A percentile compares a stretch with the other conserved stretches of the same genome.
Evolutionary conservation across 2,329 filamentous ascomycete species (phyloP).

Genomic region (Aspergillus japonicus): DNA sequence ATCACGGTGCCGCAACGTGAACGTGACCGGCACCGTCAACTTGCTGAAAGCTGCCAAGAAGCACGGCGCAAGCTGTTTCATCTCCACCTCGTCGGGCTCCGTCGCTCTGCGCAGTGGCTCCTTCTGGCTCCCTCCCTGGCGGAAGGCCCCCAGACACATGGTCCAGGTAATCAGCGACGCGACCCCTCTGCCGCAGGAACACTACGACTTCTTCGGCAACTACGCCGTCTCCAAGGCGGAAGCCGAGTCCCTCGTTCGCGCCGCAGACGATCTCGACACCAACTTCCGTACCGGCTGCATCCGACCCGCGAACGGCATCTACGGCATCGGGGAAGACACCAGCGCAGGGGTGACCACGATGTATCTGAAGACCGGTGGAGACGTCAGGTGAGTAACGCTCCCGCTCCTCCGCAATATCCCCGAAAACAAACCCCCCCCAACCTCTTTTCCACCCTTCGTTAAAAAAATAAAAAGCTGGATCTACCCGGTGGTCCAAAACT

Average conservation of each 20-base stretch:
- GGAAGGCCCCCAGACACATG: slow-evolving; percentile 38
- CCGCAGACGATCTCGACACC: slow-evolving; percentile 37
- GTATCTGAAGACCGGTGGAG: slow-evolving; percentile 39
- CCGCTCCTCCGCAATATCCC: no score
- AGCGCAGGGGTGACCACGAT: slow-evolving; percentile 38
- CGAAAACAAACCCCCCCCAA: no score
- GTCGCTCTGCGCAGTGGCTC: slow-evolving; percentile 44
- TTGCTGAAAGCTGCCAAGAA: slow-evolving; percentile 49
- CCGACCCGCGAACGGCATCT: slow-evolving; percentile 55
- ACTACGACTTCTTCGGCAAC: slow-evolving; percentile 47
- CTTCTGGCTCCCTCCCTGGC: slow-evolving; percentile 50
- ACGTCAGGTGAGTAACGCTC: slow-evolving; percentile 31
- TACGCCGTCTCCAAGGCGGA: slow-evolving; percentile 55
- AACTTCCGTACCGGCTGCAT: slow-evolving; percentile 55
- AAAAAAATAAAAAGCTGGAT: slow-evolving; percentile 42
- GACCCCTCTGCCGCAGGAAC: slow-evolving; percentile 41
- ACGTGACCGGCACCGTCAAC: slow-evolving; percentile 52
- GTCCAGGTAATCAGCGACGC: slow-evolving; percentile 49
- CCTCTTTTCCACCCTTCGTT: no score
- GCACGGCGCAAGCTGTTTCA: slow-evolving; percentile 51
- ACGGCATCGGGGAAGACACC: slow-evolving; percentile 49
- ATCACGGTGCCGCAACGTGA: slow-evolving; percentile 48
- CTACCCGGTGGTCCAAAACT: slow-evolving; percentile 49
- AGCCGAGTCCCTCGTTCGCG: slow-evolving; percentile 53
- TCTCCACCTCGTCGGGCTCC: slow-evolving; percentile 55